phyloP scores from a whole-genome alignment of 1,284 basidiomycete species.

The Naganishia liquefaciens region DNA sequence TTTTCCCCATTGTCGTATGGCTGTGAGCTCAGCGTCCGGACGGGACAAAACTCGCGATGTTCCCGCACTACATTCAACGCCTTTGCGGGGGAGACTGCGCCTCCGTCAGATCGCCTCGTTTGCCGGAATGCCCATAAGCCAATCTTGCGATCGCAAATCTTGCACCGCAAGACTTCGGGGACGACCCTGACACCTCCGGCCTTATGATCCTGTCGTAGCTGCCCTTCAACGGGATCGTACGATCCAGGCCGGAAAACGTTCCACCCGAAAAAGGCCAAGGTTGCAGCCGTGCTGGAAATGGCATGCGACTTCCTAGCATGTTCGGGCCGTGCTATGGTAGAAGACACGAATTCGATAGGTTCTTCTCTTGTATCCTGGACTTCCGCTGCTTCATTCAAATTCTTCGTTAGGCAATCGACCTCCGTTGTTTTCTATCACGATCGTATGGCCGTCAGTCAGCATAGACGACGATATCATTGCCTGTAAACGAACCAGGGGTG shows the following conservation, averaged over 20 bases:
- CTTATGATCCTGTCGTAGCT: neutral
- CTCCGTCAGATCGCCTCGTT: neutral
- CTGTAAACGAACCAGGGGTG: conserved; percentile 4
- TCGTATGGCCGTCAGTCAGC: no score
- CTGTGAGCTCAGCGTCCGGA: conserved; percentile 4
- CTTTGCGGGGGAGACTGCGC: neutral
- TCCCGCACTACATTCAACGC: conserved; percentile 14
- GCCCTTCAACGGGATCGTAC: neutral
- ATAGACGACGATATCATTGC: no score
- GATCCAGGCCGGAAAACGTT: conserved; percentile 13
- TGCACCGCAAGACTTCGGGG: conserved; percentile 22
- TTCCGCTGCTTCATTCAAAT: conserved; percentile 8
- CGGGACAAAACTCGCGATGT: conserved; percentile 23
- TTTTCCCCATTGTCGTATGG: neutral
- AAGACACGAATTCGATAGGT: no score
- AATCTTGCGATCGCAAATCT: conserved; percentile 22
- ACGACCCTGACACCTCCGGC: neutral
- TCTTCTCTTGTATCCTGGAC: neutral
- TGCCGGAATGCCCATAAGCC: conserved; percentile 20
- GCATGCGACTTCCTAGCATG: conserved; percentile 10
- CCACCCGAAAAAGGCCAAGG: conserved; percentile 24
- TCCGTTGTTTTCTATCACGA: neutral
- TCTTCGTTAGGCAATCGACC: conserved; percentile 2
- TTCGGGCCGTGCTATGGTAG: neutral
- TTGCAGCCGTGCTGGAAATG: conserved; percentile 17